Evolutionary conservation across 148 eudicot species (phyloP), one percentile per base, ranked within the genome.

Genomic region (Rhododendron griersonianum): DNA sequence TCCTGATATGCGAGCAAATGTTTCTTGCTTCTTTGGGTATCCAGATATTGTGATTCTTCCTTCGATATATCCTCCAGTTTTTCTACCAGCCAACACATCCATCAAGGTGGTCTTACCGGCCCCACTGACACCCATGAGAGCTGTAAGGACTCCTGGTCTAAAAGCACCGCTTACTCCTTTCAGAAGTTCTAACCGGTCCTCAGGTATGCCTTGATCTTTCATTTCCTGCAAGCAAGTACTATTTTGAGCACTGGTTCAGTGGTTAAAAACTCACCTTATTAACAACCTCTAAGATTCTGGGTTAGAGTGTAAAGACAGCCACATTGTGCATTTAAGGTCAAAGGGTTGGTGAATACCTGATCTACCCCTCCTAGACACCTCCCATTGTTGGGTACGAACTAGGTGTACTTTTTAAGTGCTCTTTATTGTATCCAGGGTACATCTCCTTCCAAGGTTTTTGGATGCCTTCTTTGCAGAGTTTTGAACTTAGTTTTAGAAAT

Each of bases 51-150:
- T 91, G 82, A 93, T 90, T 8, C 50, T 82, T 81, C 95, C 95
- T 0, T 90, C 90, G 61, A 91, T 89, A 83, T 91, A 91, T 81
- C 95, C 95, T 8, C 91, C 90, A 0, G 92, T 93, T 90, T 93
- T 93, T 44, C 95, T 87, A 73, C 95, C 95, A 0, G 95, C 91
- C 76, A 93, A 87, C 44, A 91, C 95, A 86, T 91, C 95, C 95
- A 93, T 90, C 19, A 93, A 78, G 30, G 95, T 93, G 3, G 95
- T 93, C 85, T 93, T 93, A 4, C 95, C 95, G 5, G 93, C 93
- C 59, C 93, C 95, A 83, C 91, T 93, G 51, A 91, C 88, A 11
- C 95, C 95, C 93, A 93, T 93, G n/a, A 93, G 87, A 48, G 95
- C 95, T 41, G 95, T 93, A 39, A 93, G 90, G 53, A 93, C 93